phyloP scores from a whole-genome alignment of 495 filamentous ascomycete species.

The Podospora didyma region DNA sequence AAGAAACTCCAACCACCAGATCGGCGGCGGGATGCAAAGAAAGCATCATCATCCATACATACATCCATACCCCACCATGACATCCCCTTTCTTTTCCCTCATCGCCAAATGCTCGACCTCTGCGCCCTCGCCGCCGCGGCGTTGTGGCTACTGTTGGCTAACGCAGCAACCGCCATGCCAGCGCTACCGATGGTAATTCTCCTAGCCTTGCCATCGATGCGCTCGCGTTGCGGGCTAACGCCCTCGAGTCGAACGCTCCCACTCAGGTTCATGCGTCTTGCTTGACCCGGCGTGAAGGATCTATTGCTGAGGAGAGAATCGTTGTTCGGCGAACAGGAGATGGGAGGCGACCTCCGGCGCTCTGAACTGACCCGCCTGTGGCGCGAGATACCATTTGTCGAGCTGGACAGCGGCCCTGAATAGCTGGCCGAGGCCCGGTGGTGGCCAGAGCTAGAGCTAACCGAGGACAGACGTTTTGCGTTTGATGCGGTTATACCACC shows the following conservation, averaged over 20 bases:
- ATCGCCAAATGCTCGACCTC: conserved; percentile 21
- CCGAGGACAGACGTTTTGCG: conserved; percentile 35
- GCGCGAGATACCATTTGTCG: conserved; percentile 44
- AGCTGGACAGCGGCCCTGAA: conserved; percentile 31
- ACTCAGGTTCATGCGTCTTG: conserved; percentile 41
- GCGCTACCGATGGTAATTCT: conserved; percentile 29
- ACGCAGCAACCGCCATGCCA: conserved; percentile 3
- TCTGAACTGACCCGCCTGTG: conserved; percentile 37
- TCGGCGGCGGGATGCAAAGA: background rate
- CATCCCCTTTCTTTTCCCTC: background rate
- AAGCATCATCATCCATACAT: background rate
- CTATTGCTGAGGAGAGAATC: conserved; percentile 4
- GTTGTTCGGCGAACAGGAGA: conserved; percentile 37
- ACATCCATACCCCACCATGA: background rate
- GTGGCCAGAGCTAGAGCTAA: conserved; percentile 15
- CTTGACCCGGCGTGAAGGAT: conserved; percentile 39
- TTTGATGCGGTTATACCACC: conserved; percentile 15
- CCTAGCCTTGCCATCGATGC: conserved; percentile 26
- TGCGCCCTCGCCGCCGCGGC: background rate
- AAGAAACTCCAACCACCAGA: background rate
- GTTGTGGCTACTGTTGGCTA: conserved; percentile 1
- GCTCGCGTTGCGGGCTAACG: conserved; percentile 8
- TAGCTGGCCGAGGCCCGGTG: conserved; percentile 29
- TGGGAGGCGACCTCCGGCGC: conserved; percentile 39
- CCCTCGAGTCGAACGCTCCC: conserved; percentile 28